Base-by-base conservation (phyloP, 2,329 filamentous ascomycete genomes). In the Phialocephala sp. region DNA sequence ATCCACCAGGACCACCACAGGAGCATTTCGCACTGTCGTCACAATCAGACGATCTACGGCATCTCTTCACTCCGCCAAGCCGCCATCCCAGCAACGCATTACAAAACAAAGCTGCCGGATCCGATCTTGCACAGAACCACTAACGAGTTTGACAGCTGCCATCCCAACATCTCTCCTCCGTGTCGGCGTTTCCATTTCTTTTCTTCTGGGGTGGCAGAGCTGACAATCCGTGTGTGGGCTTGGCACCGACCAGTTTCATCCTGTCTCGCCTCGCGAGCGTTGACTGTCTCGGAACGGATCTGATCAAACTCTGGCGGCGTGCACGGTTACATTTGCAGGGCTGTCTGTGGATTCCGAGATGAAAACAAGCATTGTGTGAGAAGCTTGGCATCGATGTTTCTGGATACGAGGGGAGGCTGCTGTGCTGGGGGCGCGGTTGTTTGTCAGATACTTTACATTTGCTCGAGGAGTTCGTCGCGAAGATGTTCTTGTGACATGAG, bases 271-370 rank as follows among this genome's bases (percentile, higher is more conserved):
- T 39, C 8, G 36, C 36, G 37, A 41, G 37, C 37, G 12, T 41
- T 41, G 27, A 32, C 37, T 43, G 56, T 59, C 56, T 61, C 47
- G 59, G 36, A 47, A 43, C 59, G 52, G 47, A 54, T 55, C 45
- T 32, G 47, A 55, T 61, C 43, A 61, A 52, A 41, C 59, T 50
- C 58, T 27, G 58, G 35, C n/a, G n/a, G 41, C 20, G 52, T n/a
- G 20, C n/a, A 35, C 41, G 27, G n/a, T 50, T n/a, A 14, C 20
- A 50, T 9, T 4, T n/a, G 11, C 18, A 4, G 12, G n/a, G 4
- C 18, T 22, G 4, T 8, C 20, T 50, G 45, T 22, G n/a, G 45
- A 24, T 9, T 50, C 45, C n/a, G 2, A 18, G 18, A 50, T n/a
- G 45, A 50, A 50, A 50, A 50, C 45, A 50, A 50, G 45, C 59